Percentiles rank a stretch among this genome's conserved stretches.
Evolutionary conservation across 129 eudicot genomes (phyloP).

Genomic region (Lactuca sativa): DNA sequence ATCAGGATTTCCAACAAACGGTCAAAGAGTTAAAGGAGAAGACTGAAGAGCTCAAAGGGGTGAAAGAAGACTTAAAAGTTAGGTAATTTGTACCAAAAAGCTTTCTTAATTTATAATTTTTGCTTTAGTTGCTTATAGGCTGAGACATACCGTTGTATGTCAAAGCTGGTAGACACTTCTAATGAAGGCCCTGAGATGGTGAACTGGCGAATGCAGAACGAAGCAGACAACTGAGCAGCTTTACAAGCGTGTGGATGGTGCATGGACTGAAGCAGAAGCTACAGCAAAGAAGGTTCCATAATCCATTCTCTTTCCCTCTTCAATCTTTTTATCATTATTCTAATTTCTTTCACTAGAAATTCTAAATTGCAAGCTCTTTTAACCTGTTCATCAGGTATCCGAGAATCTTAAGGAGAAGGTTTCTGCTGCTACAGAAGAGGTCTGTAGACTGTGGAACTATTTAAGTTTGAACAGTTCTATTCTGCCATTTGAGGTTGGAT

Average conservation of each 20-base stretch:
- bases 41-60: constrained; percentile 80
- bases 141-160: constrained; percentile 99
- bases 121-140: constrained; percentile 56
- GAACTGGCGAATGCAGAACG: constrained; percentile 95
- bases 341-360: not conserved
- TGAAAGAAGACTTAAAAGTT: constrained; percentile 77
- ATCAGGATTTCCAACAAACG: constrained; percentile 70
- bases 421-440: constrained; percentile 89
- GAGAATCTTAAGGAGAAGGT: constrained; percentile 74
- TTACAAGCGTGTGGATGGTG: constrained; percentile 95
- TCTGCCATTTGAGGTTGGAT: not conserved
- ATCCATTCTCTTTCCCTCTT: not conserved
- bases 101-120: constrained; percentile 11
- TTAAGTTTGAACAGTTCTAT: not conserved
- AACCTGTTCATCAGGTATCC: constrained; percentile 44
- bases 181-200: constrained; percentile 87
- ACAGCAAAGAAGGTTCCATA: constrained; percentile 74
- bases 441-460: constrained; percentile 4
- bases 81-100: constrained; percentile 51
- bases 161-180: constrained; percentile 95
- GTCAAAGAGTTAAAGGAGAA: constrained; percentile 78
- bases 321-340: not conserved
- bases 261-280: constrained; percentile 93
- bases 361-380: not conserved
- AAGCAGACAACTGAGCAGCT: constrained; percentile 98